phyloP scores from a whole-genome alignment of 139 green algal species.

The Chlamydomonas asymmetrica region DNA sequence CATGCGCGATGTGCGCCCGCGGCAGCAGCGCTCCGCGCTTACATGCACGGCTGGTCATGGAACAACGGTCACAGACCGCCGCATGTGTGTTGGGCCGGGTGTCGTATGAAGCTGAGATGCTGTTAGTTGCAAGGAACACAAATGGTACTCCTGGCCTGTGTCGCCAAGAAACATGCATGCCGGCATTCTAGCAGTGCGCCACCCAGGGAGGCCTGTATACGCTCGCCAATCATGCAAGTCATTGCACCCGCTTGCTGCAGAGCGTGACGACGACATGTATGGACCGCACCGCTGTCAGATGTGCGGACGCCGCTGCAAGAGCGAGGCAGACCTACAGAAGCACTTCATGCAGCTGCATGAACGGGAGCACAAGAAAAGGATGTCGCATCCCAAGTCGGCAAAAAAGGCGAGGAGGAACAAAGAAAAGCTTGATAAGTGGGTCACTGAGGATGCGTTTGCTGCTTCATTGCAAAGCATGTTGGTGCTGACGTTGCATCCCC shows the following conservation, averaged over 20 bases:
- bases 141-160: conserved; percentile 10
- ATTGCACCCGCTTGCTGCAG: background rate
- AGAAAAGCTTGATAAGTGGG: conserved; percentile 11
- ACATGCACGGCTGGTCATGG: too few species aligned
- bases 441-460: background rate
- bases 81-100: too few species aligned
- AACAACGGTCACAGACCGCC: too few species aligned
- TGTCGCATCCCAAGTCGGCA: background rate
- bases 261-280: background rate
- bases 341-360: conserved; percentile 37
- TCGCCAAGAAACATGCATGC: too few species aligned
- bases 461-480: background rate
- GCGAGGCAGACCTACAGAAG: background rate
- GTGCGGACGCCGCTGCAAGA: background rate
- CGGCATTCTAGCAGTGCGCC: too few species aligned
- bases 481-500: background rate
- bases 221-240: conserved; percentile 85
- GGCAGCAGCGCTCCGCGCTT: too few species aligned
- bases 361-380: conserved; percentile 26
- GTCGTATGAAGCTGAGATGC: too few species aligned
- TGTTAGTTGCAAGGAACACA: background rate
- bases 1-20: too few species aligned
- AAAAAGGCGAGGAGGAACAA: conserved; percentile 1
- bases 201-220: conserved; percentile 99
- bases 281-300: conserved; percentile 7